Evolutionary conservation across 2,329 filamentous ascomycete genomes (phyloP), one percentile per base, ranked within the genome.

Genomic region (Blastomyces parvus): DNA sequence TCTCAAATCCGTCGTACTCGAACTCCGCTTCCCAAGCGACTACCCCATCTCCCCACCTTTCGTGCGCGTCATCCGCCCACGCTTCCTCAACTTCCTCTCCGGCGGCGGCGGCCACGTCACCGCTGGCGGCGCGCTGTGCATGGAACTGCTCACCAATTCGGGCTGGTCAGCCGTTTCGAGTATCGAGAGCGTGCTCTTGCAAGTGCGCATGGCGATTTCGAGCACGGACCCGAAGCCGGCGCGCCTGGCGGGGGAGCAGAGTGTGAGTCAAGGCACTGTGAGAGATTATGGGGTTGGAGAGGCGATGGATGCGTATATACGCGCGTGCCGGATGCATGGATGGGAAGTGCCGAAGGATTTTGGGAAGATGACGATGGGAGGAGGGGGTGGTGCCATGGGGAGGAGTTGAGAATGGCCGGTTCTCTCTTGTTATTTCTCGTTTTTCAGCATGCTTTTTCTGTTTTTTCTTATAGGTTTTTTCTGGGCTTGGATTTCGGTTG

Each of bases 41-140:
- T 96, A 86, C 67, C 92, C 92, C 0, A 84, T 88, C 70, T 82
- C 84, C 0, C 92, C 92, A 2, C 92, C 92, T 0, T 96, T 96
- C 70, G 84, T 96, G 36, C 87, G 92, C 7, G 86, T 96, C 19
- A 83, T 96, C 61, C 85, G 88, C 6, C 92, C 92, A 1, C 86
- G 88, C 4, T 93, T 96, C 73, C 73, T 93, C 25, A 81, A 84
- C 1, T 93, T 93, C 70, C 72, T 78, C 33, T 69, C 79, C 4
- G 90, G 91, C 4, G 92, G 91, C 25, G 92, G 92, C 30, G 91
- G 91, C 0, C 90, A 96, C 72, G 87, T 97, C 64, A 96, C 92
- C 0, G 78, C 81, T 1, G 92, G 92, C 30, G 92, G 92, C 1
- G 89, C 91, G 1, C 84, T 97, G 77, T 88, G 86, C 74, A 92